Evolutionary conservation across 257 asterid genomes (phyloP).

Genomic region (Eucommia ulmoides): DNA sequence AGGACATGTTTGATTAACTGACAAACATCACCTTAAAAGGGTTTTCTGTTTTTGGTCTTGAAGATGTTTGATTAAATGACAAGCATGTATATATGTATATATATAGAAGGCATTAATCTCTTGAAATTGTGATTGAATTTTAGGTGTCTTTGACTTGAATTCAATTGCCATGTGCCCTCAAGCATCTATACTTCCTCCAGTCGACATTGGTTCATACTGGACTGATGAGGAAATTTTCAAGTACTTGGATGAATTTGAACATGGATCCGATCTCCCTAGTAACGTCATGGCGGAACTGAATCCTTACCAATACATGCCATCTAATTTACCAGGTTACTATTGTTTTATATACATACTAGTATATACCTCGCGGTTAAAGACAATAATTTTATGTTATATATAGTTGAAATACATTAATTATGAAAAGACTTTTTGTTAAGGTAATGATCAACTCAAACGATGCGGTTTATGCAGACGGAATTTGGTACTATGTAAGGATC

Average conservation of each 20-base stretch:
- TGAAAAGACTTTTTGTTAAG: too few species aligned
- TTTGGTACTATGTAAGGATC: conserved; percentile 37
- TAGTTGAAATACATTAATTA: neutral
- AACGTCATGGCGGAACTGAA: conserved; percentile 30
- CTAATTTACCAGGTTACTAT: conserved; percentile 42
- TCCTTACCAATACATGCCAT: conserved; percentile 41
- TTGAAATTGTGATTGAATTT: neutral
- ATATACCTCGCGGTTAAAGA: neutral
- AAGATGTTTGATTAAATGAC: too few species aligned
- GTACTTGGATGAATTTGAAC: conserved; percentile 15
- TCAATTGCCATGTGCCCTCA: conserved; percentile 43
- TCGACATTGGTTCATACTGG: conserved; percentile 17
- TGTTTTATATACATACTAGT: neutral
- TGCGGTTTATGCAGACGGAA: conserved; percentile 26
- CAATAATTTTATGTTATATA: neutral
- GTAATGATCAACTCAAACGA: neutral
- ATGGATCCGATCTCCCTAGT: conserved; percentile 34
- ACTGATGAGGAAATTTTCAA: conserved; percentile 30
- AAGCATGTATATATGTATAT: neutral
- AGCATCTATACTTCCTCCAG: conserved; percentile 10
- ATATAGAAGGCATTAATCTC: neutral
- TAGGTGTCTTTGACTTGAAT: neutral
- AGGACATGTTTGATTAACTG: neutral
- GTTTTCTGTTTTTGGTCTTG: too few species aligned
- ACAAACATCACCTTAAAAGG: too few species aligned